Conservation (phyloP, 768 basidiomycete species). For the Psilocybe azurescens region DNA sequence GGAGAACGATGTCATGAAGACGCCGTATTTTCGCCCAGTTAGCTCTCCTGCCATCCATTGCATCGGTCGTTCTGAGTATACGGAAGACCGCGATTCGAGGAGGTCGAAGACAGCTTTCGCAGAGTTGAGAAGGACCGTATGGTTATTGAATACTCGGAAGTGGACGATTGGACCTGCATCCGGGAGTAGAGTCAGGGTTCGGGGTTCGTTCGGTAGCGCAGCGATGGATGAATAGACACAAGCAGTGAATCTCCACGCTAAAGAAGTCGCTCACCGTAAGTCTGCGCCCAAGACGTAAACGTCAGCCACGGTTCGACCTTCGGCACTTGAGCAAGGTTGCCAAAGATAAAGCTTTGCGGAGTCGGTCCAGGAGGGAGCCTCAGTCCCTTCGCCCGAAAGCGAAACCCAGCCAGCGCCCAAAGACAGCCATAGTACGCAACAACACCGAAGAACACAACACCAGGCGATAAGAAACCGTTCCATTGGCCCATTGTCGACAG, state of each 20-base stretch:
- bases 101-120: slow-evolving; percentile 47
- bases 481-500: background rate
- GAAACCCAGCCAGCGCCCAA: slow-evolving; percentile 4
- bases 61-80: slow-evolving; percentile 55
- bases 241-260: no score
- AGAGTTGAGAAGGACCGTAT: slow-evolving; percentile 54
- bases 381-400: slow-evolving; percentile 11
- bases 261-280: slow-evolving; percentile 19
- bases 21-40: slow-evolving; percentile 31
- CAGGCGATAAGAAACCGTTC: background rate
- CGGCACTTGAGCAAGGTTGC: slow-evolving; percentile 32
- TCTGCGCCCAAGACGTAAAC: slow-evolving; percentile 23
- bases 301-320: slow-evolving; percentile 21
- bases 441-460: background rate
- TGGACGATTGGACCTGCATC: slow-evolving; percentile 45
- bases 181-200: background rate
- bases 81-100: slow-evolving; percentile 49
- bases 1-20: slow-evolving; percentile 35
- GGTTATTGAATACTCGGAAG: slow-evolving; percentile 38
- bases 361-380: slow-evolving; percentile 33
- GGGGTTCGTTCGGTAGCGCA: background rate
- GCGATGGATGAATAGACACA: background rate
- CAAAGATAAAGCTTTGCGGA: slow-evolving; percentile 21
- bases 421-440: slow-evolving; percentile 11
- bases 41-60: slow-evolving; percentile 36